phyloP scores from a whole-genome alignment of 805 yeast genomes.

The Suhomyces vadensis region DNA sequence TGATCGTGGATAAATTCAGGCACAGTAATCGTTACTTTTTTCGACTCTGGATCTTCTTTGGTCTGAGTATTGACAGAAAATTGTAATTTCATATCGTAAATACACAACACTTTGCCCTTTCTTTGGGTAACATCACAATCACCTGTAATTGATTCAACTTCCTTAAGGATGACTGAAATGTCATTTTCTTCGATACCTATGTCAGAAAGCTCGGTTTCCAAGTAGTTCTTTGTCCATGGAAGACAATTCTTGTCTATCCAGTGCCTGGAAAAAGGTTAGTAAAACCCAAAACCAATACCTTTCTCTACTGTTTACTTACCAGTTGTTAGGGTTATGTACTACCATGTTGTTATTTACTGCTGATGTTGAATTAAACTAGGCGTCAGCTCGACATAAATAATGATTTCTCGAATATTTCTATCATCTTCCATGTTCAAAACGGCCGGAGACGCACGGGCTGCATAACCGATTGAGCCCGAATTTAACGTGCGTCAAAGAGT shows the following conservation, averaged over 20 bases:
- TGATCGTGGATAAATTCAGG: slow-evolving; percentile 81
- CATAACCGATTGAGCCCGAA: neutral
- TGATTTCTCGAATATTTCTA: slow-evolving; percentile 2
- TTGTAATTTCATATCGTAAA: slow-evolving; percentile 62
- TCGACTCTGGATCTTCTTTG: slow-evolving; percentile 34
- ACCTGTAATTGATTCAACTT: slow-evolving; percentile 52
- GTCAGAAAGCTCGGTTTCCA: slow-evolving; percentile 39
- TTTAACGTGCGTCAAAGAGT: neutral
- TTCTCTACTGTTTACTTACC: slow-evolving; percentile 40
- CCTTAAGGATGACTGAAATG: slow-evolving; percentile 29
- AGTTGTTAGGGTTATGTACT: slow-evolving; percentile 70
- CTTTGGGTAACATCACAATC: slow-evolving; percentile 85
- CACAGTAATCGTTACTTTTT: slow-evolving; percentile 40
- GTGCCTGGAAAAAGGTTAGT: slow-evolving; percentile 46
- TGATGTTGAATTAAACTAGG: neutral
- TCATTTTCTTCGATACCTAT: slow-evolving; percentile 28
- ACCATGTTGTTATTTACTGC: slow-evolving; percentile 43
- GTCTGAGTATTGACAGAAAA: slow-evolving; percentile 43
- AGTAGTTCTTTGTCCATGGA: slow-evolving; percentile 60
- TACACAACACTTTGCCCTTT: slow-evolving; percentile 77
- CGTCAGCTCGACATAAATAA: neutral
- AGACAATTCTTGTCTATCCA: slow-evolving; percentile 72
- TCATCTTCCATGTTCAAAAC: slow-evolving; percentile 4
- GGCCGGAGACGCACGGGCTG: slow-evolving; percentile 2
- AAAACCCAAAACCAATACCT: neutral